These are phyloP conservation scores for Curvularia hawaiiensis DNA, from an alignment of 2,329 filamentous ascomycete genomes.

Conservation along the genomic window DNA sequence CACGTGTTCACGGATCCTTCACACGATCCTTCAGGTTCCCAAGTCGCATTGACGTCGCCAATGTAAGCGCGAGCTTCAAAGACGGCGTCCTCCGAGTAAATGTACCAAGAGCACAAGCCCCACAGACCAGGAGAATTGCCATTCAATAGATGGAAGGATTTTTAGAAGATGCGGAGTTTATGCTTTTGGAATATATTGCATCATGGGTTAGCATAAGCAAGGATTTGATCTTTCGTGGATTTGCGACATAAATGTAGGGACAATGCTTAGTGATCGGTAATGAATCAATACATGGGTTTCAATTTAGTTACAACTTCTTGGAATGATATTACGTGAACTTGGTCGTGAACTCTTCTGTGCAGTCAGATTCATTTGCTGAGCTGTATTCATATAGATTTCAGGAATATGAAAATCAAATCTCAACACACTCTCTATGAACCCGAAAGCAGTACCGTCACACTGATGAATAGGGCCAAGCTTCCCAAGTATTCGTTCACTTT, in stretches of 20 bases:
- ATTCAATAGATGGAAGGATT: constrained; percentile 29
- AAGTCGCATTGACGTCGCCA: constrained; percentile 64
- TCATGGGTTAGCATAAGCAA: neutral
- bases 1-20: constrained; percentile 68
- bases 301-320: neutral
- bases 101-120: constrained; percentile 64
- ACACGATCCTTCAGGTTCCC: constrained; percentile 72
- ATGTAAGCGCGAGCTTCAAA: constrained; percentile 65
- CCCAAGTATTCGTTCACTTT: no score
- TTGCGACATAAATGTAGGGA: neutral
- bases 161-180: neutral
- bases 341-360: neutral
- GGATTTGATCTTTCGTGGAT: neutral
- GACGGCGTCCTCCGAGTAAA: constrained; percentile 68
- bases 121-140: constrained; percentile 32
- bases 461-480: no score
- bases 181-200: neutral
- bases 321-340: neutral
- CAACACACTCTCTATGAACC: no score
- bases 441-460: no score
- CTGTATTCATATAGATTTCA: no score
- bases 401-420: no score
- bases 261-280: neutral
- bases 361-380: no score
- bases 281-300: neutral